These are phyloP conservation scores for Puya raimondii DNA, from an alignment of 176 grass and related monocot species.

Conservation along the genomic window DNA sequence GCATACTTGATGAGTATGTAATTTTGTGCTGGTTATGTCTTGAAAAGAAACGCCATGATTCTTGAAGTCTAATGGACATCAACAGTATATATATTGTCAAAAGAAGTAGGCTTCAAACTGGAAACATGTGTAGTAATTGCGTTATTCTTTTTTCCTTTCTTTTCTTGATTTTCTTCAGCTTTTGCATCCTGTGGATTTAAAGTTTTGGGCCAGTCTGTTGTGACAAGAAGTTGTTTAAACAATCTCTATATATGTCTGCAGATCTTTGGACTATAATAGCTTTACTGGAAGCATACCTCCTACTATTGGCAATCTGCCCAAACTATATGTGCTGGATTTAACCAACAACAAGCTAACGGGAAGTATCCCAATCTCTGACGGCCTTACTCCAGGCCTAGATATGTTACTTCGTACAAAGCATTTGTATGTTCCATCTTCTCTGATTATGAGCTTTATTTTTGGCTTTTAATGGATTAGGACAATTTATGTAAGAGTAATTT, in stretches of 20 bases:
- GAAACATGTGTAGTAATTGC: too few relatives aligned
- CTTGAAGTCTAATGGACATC: too few relatives aligned
- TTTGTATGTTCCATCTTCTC: slow-evolving; percentile 46
- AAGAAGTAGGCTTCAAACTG: too few relatives aligned
- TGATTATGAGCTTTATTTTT: neutral
- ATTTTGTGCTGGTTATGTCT: too few relatives aligned
- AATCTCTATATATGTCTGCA: slow-evolving; percentile 2
- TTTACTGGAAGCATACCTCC: slow-evolving; percentile 56
- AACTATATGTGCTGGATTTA: slow-evolving; percentile 85
- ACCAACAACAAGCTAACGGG: slow-evolving; percentile 60
- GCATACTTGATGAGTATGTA: too few relatives aligned
- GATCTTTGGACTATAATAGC: slow-evolving; percentile 64
- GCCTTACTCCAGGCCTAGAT: slow-evolving; percentile 60
- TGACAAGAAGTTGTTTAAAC: too few relatives aligned
- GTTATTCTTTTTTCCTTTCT: too few relatives aligned
- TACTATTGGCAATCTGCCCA: slow-evolving; percentile 48
- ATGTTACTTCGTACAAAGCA: slow-evolving; percentile 55
- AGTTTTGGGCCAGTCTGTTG: too few relatives aligned
- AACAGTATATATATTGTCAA: too few relatives aligned
- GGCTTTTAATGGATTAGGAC: neutral
- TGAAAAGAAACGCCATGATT: too few relatives aligned
- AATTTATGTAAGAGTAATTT: slow-evolving; percentile 5
- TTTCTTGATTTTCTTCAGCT: too few relatives aligned
- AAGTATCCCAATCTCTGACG: slow-evolving; percentile 52
- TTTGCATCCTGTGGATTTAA: too few relatives aligned